A percentile compares a stretch with the other conserved stretches of the same genome.
These are phyloP conservation scores for Bryopsis sp. DNA, from an alignment of 139 green algal genomes.

Conservation along the genomic window DNA sequence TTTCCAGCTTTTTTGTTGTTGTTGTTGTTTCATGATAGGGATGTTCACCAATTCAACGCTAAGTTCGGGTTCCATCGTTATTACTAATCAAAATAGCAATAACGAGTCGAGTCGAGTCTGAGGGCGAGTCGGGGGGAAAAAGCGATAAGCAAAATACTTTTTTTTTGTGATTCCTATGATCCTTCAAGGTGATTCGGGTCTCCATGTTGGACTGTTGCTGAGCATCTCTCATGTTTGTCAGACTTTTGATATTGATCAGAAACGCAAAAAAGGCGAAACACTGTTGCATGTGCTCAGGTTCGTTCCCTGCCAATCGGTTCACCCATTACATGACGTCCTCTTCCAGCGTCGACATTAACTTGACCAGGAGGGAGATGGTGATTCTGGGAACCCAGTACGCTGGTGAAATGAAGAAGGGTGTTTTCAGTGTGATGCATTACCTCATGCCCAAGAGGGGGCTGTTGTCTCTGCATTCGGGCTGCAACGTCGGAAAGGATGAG, in stretches of 20 bases:
- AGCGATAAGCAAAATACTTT: no score
- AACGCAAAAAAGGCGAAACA: no score
- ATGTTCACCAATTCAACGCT: background rate
- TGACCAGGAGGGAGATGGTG: slow-evolving; percentile 68
- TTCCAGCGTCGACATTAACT: slow-evolving; percentile 74
- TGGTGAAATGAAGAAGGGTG: slow-evolving; percentile 93
- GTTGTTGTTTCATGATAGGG: background rate
- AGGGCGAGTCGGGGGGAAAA: no score
- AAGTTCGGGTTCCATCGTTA: background rate
- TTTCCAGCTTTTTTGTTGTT: no score
- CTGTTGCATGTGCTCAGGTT: background rate
- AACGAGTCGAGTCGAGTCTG: no score
- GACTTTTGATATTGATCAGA: no score
- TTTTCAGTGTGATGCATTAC: slow-evolving; percentile 87
- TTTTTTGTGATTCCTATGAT: no score
- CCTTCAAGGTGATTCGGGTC: no score
- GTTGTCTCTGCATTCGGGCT: slow-evolving; percentile 83
- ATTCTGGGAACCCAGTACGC: slow-evolving; percentile 85
- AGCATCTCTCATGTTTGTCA: no score
- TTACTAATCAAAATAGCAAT: no score
- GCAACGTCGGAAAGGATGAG: slow-evolving; percentile 61
- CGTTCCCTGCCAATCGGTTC: slow-evolving; percentile 37
- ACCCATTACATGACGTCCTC: slow-evolving; percentile 82
- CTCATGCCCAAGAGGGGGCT: slow-evolving; percentile 74
- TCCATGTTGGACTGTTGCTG: no score